Evolutionary conservation across 192 early-diverging fungal genomes (phyloP), one percentile per base, ranked within the genome.

Genomic region (Coemansia sp.): DNA sequence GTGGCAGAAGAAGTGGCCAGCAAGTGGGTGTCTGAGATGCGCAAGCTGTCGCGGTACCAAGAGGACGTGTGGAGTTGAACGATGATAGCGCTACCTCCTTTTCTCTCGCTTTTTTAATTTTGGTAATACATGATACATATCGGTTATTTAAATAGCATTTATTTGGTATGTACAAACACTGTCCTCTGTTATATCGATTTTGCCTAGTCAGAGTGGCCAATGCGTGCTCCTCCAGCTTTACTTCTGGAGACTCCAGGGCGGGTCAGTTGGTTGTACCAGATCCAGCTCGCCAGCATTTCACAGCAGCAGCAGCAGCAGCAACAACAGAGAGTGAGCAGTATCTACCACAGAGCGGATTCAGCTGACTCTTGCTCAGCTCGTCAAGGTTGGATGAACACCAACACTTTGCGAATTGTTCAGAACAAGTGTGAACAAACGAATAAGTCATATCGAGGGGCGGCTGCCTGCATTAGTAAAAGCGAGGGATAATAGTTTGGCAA

Each of bases 1-100:
- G 76, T 89, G 75, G 72, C 85, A 3, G 88, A 89, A 60, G 86
- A 88, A 24, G 78, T 77, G 59, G 93, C 93, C 1, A 84, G 84
- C 51, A 83, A 76, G 39, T 99, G 91, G 88, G 83, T 97, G 36
- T 94, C 95, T 62, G 89, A 94, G 62, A 81, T 99, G 73, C 88
- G 91, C 59, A 84, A 75, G 31, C 70, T 86, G 59, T 90, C 90
- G 22, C 90, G 93, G 31, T 98, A 96, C 70, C 91, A 92, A 67
- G 97, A 97, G 75, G 97, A 97, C 84, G 94, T 97, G 17, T 97
- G 97, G 97, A 85, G 86, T 62, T 91, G 88, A n/a, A n/a, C n/a
- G n/a, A n/a, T n/a, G n/a, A n/a, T n/a, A n/a, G n/a, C n/a, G n/a
- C n/a, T n/a, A n/a, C n/a, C n/a, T n/a, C n/a, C n/a, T n/a, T n/a